phyloP scores from a whole-genome alignment of 2,329 filamentous ascomycete species.

The Arthroderma uncinatum region DNA sequence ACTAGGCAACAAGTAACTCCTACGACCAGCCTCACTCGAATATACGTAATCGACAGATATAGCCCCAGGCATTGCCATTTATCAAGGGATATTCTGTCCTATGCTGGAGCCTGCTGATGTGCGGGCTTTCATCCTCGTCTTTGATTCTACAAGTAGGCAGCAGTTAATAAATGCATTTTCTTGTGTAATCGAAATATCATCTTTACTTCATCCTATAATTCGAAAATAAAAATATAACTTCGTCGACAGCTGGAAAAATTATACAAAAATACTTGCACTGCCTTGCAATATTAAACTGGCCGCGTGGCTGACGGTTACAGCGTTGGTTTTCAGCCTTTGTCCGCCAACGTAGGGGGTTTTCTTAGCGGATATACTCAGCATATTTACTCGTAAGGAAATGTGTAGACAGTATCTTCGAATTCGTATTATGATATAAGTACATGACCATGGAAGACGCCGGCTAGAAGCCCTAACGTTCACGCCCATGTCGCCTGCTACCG shows the following conservation, averaged over 20 bases:
- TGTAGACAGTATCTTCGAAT: not conserved
- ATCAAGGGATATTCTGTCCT: not conserved
- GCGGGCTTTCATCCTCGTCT: not conserved
- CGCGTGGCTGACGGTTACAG: not conserved
- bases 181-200: too few relatives aligned
- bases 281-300: too few relatives aligned
- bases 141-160: not conserved
- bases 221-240: too few relatives aligned
- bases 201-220: too few relatives aligned
- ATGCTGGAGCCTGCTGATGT: not conserved
- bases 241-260: too few relatives aligned
- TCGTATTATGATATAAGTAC: conserved; percentile 3
- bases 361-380: too few relatives aligned
- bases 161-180: not conserved
- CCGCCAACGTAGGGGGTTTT: too few relatives aligned
- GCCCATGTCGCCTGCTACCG: not conserved
- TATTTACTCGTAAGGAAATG: too few relatives aligned
- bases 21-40: not conserved
- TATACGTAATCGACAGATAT: not conserved
- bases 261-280: too few relatives aligned
- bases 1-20: not conserved
- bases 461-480: not conserved
- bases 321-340: too few relatives aligned
- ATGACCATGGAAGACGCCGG: not conserved
- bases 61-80: not conserved